Base-by-base conservation (phyloP, 495 filamentous ascomycete species). In the Cercophora newfieldiana region DNA sequence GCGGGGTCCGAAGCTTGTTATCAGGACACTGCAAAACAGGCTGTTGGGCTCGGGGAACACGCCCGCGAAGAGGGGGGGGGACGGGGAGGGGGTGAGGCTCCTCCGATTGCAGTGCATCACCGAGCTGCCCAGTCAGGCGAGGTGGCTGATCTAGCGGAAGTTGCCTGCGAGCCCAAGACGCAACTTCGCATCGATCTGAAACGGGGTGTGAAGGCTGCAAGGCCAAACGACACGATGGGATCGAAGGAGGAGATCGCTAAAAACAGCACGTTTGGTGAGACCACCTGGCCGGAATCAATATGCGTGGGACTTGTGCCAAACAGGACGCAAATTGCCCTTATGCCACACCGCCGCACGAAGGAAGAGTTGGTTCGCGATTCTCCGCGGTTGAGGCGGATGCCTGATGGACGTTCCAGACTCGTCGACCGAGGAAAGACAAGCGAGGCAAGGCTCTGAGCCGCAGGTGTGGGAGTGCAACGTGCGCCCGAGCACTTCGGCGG, bases 61-160 rank as follows among this genome's bases (percentile, higher is more conserved):
- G 63, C 54, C 10, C 44, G 66, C 48, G 63, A 66, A 56, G 44
- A 24, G 50, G 50, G 50, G 50, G 21, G 56, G 26, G 56, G 56
- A 28, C 5, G 47, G n/a, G 33, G 50, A 50, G 55, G 61, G 4
- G 57, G 21, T 25, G 51, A 16, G 16, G 51, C 37, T 44, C 37
- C 37, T 44, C 18, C 37, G 37, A 44, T 44, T 44, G 37, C 37
- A 44, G 37, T 14, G 37, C 37, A 44, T 16, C 2, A 44, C 37
- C 10, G 37, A 44, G 18, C 18, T 44, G 37, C 37, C 37, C 37
- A 8, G 37, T 44, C 18, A 16, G 37, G 37, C 37, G 37, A 44
- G 37, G 37, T 6, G 4, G 37, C 3, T 6, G 37, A 8, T 44
- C 3, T 44, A 16, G 37, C 37, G 10, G 3, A 5, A 8, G 37